These are phyloP conservation scores for Tylopilus intermedius DNA, from an alignment of 768 basidiomycete species.

Conservation along the genomic window DNA sequence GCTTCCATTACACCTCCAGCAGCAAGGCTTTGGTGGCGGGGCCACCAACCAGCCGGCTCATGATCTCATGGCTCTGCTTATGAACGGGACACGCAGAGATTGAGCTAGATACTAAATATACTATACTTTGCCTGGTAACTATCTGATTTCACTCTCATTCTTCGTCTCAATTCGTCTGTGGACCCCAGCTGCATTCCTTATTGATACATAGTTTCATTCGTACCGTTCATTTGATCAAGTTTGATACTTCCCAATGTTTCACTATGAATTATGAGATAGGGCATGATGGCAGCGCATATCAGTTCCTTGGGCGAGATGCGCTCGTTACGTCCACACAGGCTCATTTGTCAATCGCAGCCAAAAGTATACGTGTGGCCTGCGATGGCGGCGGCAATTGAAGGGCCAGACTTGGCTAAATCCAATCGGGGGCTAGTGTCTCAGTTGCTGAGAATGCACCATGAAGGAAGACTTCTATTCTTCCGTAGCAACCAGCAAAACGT, in stretches of 20 bases:
- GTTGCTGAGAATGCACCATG: conserved; percentile 21
- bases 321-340: conserved; percentile 10
- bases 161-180: conserved; percentile 14
- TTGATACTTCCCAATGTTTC: conserved; percentile 21
- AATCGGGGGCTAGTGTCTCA: conserved; percentile 10
- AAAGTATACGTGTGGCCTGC: background rate
- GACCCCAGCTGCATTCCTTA: conserved; percentile 30
- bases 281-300: conserved; percentile 1
- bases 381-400: conserved; percentile 18
- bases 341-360: conserved; percentile 6
- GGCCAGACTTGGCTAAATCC: background rate
- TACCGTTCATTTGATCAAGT: conserved; percentile 13
- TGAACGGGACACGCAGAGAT: conserved; percentile 68
- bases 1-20: conserved; percentile 56
- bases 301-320: conserved; percentile 9
- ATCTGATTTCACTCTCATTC: conserved; percentile 10
- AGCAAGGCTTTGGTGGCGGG: conserved; percentile 45
- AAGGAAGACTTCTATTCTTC: conserved; percentile 31
- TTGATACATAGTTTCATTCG: conserved; percentile 30
- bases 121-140: conserved; percentile 6
- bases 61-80: conserved; percentile 79
- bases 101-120: conserved; percentile 33
- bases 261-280: conserved; percentile 24
- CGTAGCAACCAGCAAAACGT: conserved; percentile 29
- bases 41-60: conserved; percentile 55